Conservation (phyloP, 2,329 filamentous ascomycete genomes). For the Metarhizium brunneum region DNA sequence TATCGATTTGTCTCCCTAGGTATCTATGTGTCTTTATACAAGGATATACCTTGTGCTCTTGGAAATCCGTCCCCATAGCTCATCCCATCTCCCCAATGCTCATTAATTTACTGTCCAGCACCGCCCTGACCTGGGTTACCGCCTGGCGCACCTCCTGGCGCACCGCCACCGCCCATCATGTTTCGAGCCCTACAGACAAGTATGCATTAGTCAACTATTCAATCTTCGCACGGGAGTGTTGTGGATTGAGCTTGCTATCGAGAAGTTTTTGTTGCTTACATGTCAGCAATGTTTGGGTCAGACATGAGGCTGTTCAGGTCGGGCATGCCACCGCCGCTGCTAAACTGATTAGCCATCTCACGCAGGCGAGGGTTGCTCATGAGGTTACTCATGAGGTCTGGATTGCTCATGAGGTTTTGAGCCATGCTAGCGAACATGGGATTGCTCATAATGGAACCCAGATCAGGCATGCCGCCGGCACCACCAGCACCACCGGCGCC, state of each 20-base stretch:
- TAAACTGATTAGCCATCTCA: conserved; percentile 78
- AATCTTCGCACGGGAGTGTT: background rate
- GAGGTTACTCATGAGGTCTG: conserved; percentile 79
- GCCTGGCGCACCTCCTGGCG: conserved; percentile 17
- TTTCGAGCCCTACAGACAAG: conserved; percentile 28
- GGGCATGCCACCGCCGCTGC: conserved; percentile 75
- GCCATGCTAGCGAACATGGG: conserved; percentile 98
- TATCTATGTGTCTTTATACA: background rate
- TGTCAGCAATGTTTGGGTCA: conserved; percentile 83
- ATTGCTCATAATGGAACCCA: conserved; percentile 85
- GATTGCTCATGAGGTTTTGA: conserved; percentile 95
- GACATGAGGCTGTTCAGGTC: conserved; percentile 81
- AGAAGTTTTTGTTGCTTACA: conserved; percentile 53
- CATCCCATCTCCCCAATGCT: background rate
- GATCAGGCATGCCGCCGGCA: conserved; percentile 77
- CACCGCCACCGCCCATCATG: conserved; percentile 33
- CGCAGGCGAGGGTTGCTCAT: conserved; percentile 89
- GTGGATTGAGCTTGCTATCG: background rate
- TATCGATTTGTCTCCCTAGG: background rate
- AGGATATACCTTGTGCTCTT: background rate
- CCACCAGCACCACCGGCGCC: conserved; percentile 51
- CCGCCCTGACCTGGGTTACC: conserved; percentile 10
- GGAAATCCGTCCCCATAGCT: background rate
- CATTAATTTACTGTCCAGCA: background rate
- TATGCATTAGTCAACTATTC: background rate